Evolutionary conservation across 164 flowering plant genomes (phyloP).

Genomic region (Chloranthus sessilifolius): DNA sequence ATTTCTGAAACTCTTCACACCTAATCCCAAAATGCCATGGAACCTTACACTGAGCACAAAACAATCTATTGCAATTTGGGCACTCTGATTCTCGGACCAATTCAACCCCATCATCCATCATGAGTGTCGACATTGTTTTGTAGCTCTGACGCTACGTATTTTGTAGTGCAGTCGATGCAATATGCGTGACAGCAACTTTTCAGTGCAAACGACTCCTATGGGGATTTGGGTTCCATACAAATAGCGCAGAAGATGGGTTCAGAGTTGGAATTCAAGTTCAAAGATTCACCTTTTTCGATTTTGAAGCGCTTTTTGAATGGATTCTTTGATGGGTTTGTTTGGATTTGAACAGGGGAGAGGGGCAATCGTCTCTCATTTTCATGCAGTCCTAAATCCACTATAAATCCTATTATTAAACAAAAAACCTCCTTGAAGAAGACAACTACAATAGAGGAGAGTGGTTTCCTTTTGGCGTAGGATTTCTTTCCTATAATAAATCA

Average conservation of each 20-base stretch:
- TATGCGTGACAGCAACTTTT: conserved; percentile 25
- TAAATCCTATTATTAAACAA: too few relatives aligned
- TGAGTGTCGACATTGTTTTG: conserved; percentile 15
- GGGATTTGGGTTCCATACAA: conserved; percentile 12
- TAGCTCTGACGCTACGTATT: conserved; percentile 26
- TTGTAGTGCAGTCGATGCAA: conserved; percentile 34
- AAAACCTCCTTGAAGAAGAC: too few relatives aligned
- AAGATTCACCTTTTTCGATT: too few relatives aligned
- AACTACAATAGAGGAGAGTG: too few relatives aligned
- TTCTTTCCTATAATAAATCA: too few relatives aligned
- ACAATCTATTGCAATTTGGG: conserved; percentile 29
- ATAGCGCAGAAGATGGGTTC: conserved; percentile 10
- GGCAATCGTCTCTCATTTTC: too few relatives aligned
- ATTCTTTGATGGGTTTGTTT: too few relatives aligned
- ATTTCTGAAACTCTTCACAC: conserved; percentile 26
- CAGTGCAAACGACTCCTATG: not conserved
- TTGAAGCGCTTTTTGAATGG: too few relatives aligned
- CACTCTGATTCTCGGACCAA: conserved; percentile 21
- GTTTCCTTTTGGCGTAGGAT: too few relatives aligned
- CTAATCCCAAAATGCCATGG: conserved; percentile 28
- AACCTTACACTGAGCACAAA: conserved; percentile 38
- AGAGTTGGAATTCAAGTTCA: too few relatives aligned
- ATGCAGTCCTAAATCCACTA: too few relatives aligned
- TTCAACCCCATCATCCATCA: conserved; percentile 8
- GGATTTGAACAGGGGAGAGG: too few relatives aligned